phyloP scores from a whole-genome alignment of 2,329 filamentous ascomycete genomes.

The Xylaria sp. region DNA sequence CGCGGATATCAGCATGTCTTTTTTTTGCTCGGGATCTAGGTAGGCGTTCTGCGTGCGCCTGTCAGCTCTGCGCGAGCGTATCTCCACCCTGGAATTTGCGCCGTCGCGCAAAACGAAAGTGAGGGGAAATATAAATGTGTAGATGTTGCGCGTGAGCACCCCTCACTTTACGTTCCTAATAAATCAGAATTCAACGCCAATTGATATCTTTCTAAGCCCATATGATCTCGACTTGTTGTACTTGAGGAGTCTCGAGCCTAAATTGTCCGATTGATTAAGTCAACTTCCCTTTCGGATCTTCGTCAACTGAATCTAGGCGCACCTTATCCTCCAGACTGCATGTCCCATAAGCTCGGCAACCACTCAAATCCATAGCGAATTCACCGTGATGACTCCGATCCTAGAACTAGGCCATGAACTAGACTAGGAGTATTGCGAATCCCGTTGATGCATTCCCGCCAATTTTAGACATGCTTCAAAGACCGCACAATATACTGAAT shows the following conservation, averaged over 20 bases:
- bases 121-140: constrained; percentile 34
- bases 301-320: background rate
- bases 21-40: constrained; percentile 17
- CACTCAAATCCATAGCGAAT: constrained; percentile 27
- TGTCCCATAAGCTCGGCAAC: constrained; percentile 27
- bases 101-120: constrained; percentile 44
- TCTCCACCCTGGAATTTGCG: constrained; percentile 46
- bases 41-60: constrained; percentile 11
- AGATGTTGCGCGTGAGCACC: constrained; percentile 3
- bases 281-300: constrained; percentile 14
- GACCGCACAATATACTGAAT: constrained; percentile 42
- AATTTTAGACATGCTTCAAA: constrained; percentile 46
- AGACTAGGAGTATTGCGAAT: constrained; percentile 35
- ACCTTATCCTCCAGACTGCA: constrained; percentile 6
- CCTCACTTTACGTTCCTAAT: background rate
- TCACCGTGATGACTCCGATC: constrained; percentile 46
- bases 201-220: background rate
- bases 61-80: constrained; percentile 38
- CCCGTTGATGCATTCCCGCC: constrained; percentile 36
- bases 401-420: constrained; percentile 40
- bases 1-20: constrained; percentile 20
- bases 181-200: background rate
- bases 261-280: constrained; percentile 17
- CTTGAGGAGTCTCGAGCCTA: constrained; percentile 22
- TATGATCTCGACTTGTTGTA: constrained; percentile 13